These are phyloP conservation scores for Exophiala alcalophila DNA, from an alignment of 2,329 filamentous ascomycete species.

Conservation along the genomic window DNA sequence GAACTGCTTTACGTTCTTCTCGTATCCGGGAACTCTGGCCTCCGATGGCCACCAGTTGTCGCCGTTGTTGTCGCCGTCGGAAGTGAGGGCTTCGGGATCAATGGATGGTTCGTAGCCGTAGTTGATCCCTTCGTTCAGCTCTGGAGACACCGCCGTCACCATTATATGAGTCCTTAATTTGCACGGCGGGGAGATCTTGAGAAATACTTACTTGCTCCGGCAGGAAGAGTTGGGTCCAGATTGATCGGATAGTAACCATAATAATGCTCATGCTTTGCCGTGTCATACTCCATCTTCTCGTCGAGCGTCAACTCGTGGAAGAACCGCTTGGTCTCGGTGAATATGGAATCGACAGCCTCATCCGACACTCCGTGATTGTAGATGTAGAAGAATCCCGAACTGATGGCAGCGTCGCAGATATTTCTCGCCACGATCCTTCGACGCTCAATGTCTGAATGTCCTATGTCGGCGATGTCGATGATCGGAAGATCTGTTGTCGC, in stretches of 20 bases:
- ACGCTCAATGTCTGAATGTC: slow-evolving; percentile 34
- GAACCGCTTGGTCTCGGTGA: slow-evolving; percentile 18
- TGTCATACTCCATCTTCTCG: slow-evolving; percentile 23
- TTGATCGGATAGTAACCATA: slow-evolving; percentile 25
- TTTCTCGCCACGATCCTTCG: slow-evolving; percentile 42
- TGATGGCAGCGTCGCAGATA: slow-evolving; percentile 48
- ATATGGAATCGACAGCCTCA: slow-evolving; percentile 32
- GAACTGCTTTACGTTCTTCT: slow-evolving; percentile 11
- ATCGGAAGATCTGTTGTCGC: slow-evolving; percentile 50
- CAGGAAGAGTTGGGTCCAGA: slow-evolving; percentile 12
- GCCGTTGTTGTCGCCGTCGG: slow-evolving; percentile 12
- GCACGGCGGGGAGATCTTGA: background rate
- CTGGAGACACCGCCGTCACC: slow-evolving; percentile 4
- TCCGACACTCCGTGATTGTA: slow-evolving; percentile 46
- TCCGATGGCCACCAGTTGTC: slow-evolving; percentile 22
- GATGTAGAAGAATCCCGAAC: slow-evolving; percentile 50
- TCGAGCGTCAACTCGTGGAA: slow-evolving; percentile 20
- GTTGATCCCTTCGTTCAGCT: slow-evolving; percentile 25
- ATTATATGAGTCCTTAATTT: too few species aligned
- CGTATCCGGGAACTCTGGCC: slow-evolving; percentile 15
- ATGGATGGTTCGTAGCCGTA: slow-evolving; percentile 19
- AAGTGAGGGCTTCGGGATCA: slow-evolving; percentile 12
- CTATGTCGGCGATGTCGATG: slow-evolving; percentile 49
- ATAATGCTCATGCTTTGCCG: slow-evolving; percentile 22
- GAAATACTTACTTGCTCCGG: slow-evolving; percentile 17